Evolutionary conservation across 768 basidiomycete genomes (phyloP), one percentile per base, ranked within the genome.

Genomic region (Lactarius hatsudake): DNA sequence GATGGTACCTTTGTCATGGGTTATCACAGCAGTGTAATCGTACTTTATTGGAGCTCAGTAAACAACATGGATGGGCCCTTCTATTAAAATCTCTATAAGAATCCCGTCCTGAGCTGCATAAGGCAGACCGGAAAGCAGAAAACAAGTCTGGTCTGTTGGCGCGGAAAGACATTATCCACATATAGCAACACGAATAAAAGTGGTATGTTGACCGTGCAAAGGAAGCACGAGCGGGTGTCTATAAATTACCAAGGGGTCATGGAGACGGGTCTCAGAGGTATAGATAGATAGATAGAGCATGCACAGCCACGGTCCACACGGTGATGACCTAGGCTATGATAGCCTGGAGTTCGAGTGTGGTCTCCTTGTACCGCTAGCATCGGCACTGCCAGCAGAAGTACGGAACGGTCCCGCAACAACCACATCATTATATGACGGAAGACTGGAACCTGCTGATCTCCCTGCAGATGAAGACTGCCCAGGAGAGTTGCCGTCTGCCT

Each of bases 81-180:
- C 45, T 66, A 62, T 53, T 54, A 59, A 23, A 15, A 55, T 43
- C 34, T 28, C 45, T 58, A 30, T 63, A 59, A 54, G 36, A 56
- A 40, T 60, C 18, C 58, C 48, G 58, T 54, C 58, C 34, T 34
- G 17, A 28, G 53, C 45, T 34, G 61, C 51, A 60, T 12, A 26
- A 61, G 32, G n/a, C 64, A 67, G 26, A 67, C 45, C 54, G 34
- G 58, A 67, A 26, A 55, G 34, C 59, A 61, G 36, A 55, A 32
- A 26, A 56, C 63, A 26, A 18, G 55, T 43, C 20, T 8, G n/a
- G 26, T 68, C 34, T 34, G 54, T 73, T 71, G 54, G 23, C 26
- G 40, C 36, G 23, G 20, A 79, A 67, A 77, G 71, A 72, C 26
- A 20, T 66, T 69, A 48, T 61, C 32, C 40, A 71, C 67, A 69